These are phyloP conservation scores for Lithohypha guttulata DNA, from an alignment of 2,329 filamentous ascomycete species.

Conservation along the genomic window DNA sequence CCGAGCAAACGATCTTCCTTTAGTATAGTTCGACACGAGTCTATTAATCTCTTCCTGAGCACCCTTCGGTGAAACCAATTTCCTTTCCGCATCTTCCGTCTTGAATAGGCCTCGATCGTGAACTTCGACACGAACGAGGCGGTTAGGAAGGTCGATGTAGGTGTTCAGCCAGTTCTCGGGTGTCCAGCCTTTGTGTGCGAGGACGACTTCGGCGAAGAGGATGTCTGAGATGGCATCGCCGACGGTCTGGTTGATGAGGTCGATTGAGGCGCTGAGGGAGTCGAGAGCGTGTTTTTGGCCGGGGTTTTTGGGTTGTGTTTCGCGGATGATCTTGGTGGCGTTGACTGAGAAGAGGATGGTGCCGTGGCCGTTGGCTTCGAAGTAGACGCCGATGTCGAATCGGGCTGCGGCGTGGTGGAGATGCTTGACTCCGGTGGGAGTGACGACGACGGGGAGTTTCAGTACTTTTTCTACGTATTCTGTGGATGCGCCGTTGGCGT, in stretches of 20 bases:
- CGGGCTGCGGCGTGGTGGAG: slow-evolving; percentile 92
- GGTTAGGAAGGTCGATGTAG: slow-evolving; percentile 89
- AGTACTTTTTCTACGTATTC: slow-evolving; percentile 82
- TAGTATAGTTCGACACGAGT: slow-evolving; percentile 79
- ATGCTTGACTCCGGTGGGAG: slow-evolving; percentile 92
- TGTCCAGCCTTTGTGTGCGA: slow-evolving; percentile 88
- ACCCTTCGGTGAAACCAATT: slow-evolving; percentile 66
- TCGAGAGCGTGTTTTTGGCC: slow-evolving; percentile 84
- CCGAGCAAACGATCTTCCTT: slow-evolving; percentile 79
- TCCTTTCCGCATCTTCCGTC: slow-evolving; percentile 84
- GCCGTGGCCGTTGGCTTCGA: slow-evolving; percentile 96
- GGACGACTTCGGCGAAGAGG: slow-evolving; percentile 88
- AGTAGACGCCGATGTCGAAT: slow-evolving; percentile 94
- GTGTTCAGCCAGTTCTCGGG: slow-evolving; percentile 85
- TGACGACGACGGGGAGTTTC: slow-evolving; percentile 82
- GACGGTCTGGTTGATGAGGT: slow-evolving; percentile 96
- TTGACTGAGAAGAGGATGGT: slow-evolving; percentile 88
- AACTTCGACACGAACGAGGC: slow-evolving; percentile 87
- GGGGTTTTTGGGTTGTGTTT: slow-evolving; percentile 74
- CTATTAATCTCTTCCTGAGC: slow-evolving; percentile 79
- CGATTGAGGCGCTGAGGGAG: slow-evolving; percentile 68
- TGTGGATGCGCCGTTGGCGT: slow-evolving; percentile 91
- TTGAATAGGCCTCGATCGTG: slow-evolving; percentile 78
- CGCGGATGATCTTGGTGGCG: slow-evolving; percentile 66
- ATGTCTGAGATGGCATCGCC: slow-evolving; percentile 94